These are phyloP conservation scores for Globisporangium irregulare DNA, from an alignment of 352 stramenopile genomes.

Conservation along the genomic window DNA sequence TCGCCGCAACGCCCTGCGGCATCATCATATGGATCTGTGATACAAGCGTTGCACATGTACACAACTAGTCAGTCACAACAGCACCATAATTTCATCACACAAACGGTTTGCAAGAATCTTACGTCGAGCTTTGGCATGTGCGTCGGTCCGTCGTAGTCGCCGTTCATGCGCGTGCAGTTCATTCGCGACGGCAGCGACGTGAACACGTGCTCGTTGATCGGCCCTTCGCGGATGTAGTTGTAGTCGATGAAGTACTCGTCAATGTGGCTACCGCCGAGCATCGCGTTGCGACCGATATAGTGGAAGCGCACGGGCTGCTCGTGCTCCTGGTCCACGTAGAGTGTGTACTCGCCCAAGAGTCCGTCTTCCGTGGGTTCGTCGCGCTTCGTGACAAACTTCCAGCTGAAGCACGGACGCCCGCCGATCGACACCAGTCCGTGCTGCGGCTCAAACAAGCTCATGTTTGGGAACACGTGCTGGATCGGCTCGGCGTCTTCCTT, in stretches of 20 bases:
- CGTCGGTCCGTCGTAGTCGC: conserved; percentile 43
- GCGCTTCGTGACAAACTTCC: conserved; percentile 70
- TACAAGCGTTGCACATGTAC: background rate
- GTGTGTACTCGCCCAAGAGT: conserved; percentile 79
- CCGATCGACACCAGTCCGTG: conserved; percentile 73
- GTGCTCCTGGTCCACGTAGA: conserved; percentile 79
- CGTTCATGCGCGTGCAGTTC: conserved; percentile 74
- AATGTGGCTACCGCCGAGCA: conserved; percentile 86
- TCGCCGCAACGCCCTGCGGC: conserved; percentile 55
- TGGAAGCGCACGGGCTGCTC: conserved; percentile 83
- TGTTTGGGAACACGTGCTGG: conserved; percentile 85
- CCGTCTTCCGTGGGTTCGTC: conserved; percentile 56
- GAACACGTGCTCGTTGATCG: conserved; percentile 66
- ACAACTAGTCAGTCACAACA: conserved; percentile 9
- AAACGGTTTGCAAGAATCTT: conserved; percentile 16
- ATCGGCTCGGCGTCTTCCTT: conserved; percentile 48
- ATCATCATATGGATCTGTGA: conserved; percentile 79
- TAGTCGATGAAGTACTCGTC: conserved; percentile 91
- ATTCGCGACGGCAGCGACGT: conserved; percentile 64
- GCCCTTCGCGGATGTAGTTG: conserved; percentile 75
- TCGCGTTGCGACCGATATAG: conserved; percentile 80
- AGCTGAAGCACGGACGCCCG: conserved; percentile 76
- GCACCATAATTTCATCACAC: conserved; percentile 7
- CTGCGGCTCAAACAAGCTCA: conserved; percentile 81
- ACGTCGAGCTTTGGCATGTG: conserved; percentile 65